These are phyloP conservation scores for Termitomyces eurrhizus DNA, from an alignment of 768 basidiomycete species.

Conservation along the genomic window DNA sequence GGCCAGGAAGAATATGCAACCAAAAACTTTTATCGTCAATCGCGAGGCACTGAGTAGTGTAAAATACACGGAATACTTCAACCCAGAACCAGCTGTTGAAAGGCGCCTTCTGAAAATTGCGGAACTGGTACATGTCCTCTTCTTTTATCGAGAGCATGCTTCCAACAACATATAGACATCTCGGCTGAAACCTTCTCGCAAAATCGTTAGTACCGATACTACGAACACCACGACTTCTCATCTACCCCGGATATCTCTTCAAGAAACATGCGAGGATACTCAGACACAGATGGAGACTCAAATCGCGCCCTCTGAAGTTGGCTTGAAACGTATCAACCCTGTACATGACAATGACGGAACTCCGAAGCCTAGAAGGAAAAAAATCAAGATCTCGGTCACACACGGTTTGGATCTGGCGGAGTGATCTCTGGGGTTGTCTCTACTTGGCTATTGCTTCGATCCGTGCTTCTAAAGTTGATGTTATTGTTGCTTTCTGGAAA, in stretches of 20 bases:
- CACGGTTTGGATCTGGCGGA: constrained; percentile 72
- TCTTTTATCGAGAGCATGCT: neutral
- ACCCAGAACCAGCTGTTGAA: constrained; percentile 56
- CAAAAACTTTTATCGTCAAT: constrained; percentile 57
- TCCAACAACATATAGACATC: constrained; percentile 2
- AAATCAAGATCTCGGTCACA: constrained; percentile 69
- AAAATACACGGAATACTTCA: constrained; percentile 67
- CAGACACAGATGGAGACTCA: constrained; percentile 34
- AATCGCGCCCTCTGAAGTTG: constrained; percentile 18
- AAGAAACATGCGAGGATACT: constrained; percentile 20
- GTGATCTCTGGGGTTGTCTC: constrained; percentile 26
- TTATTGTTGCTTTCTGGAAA: neutral
- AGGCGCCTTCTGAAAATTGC: constrained; percentile 56
- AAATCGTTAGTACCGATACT: constrained; percentile 9
- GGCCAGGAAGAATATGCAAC: constrained; percentile 49
- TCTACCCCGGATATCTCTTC: neutral
- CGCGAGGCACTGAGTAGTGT: constrained; percentile 36
- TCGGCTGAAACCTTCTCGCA: constrained; percentile 6
- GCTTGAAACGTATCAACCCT: constrained; percentile 32
- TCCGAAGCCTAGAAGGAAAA: constrained; percentile 51
- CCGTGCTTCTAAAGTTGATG: neutral
- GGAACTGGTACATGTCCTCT: constrained; percentile 42
- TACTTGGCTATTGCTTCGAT: neutral
- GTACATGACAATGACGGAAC: constrained; percentile 17
- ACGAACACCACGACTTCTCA: constrained; percentile 8